These are phyloP conservation scores for Umbelopsis sp. DNA, from an alignment of 371 early-diverging fungal genomes.

Conservation along the genomic window DNA sequence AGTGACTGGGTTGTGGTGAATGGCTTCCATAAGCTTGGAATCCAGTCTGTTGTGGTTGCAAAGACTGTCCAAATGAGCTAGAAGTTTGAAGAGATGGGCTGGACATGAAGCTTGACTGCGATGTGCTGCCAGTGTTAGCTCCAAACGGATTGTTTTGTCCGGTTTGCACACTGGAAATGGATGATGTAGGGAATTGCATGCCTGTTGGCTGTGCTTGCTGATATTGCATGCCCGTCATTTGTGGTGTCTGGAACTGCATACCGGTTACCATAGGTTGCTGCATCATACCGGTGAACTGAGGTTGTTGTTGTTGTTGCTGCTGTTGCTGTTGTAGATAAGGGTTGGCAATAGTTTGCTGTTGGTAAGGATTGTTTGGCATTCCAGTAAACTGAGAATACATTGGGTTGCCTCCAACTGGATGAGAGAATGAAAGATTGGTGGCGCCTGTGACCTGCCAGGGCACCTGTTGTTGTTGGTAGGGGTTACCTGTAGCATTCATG, in stretches of 20 bases:
- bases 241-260: constrained; percentile 24
- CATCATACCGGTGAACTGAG: constrained; percentile 15
- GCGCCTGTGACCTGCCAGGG: constrained; percentile 22
- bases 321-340: constrained; percentile 26
- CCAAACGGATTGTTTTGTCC: constrained; percentile 33
- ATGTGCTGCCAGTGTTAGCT: constrained; percentile 32
- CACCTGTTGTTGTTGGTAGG: constrained; percentile 21
- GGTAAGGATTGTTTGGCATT: constrained; percentile 40
- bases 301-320: constrained; percentile 23
- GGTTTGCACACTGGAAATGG: constrained; percentile 24
- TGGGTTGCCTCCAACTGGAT: constrained; percentile 44
- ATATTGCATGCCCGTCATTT: constrained; percentile 46
- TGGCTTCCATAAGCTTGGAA: constrained; percentile 15
- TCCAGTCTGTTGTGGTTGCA: constrained; percentile 23
- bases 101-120: constrained; percentile 37
- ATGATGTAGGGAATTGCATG: constrained; percentile 38
- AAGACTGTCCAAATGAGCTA: constrained; percentile 14
- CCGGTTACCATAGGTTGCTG: constrained; percentile 23
- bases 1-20: constrained; percentile 2
- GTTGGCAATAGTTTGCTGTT: constrained; percentile 30
- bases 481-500: constrained; percentile 19
- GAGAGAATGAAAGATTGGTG: constrained; percentile 26
- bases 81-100: constrained; percentile 34
- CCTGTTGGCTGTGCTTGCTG: constrained; percentile 50
- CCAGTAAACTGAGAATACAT: constrained; percentile 32